Conservation (phyloP, 1,284 basidiomycete species). For the Rhodotorula glutinis region DNA sequence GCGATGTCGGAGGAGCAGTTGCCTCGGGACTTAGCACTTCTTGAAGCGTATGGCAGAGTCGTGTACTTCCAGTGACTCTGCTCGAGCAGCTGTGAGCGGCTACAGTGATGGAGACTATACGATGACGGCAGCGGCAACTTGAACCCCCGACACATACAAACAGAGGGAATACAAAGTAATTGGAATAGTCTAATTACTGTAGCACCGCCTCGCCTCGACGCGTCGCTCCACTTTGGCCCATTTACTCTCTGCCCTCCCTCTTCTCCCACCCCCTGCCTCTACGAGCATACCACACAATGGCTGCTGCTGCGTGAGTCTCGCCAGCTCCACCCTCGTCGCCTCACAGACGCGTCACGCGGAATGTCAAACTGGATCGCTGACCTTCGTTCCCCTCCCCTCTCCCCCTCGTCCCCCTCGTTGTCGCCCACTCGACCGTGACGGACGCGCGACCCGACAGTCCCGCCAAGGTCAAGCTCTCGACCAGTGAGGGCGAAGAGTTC, state of each 20-base stretch:
- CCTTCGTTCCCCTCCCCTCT: no score
- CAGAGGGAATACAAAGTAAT: background rate
- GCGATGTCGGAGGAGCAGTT: no score
- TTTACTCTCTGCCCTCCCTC: background rate
- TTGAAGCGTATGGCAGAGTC: background rate
- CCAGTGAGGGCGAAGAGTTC: conserved; percentile 95
- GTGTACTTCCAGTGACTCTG: background rate
- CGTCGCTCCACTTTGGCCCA: background rate
- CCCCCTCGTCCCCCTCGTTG: no score
- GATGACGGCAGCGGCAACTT: no score
- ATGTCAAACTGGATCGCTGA: no score
- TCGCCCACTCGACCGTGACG: no score
- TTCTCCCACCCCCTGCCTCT: no score
- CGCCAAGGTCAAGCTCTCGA: conserved; percentile 25
- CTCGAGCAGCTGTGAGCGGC: no score
- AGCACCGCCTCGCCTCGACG: background rate
- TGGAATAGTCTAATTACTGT: background rate
- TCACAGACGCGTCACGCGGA: no score
- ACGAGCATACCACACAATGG: background rate
- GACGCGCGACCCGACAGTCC: background rate
- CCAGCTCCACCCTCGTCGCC: no score
- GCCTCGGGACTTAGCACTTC: background rate
- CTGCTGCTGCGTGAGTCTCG: background rate
- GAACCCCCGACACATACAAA: no score
- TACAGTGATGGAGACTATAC: no score